A percentile compares a stretch with the other conserved stretches of the same genome.
Evolutionary conservation across 176 grass and related monocot species (phyloP).

Genomic region (Alloteropsis semialata): DNA sequence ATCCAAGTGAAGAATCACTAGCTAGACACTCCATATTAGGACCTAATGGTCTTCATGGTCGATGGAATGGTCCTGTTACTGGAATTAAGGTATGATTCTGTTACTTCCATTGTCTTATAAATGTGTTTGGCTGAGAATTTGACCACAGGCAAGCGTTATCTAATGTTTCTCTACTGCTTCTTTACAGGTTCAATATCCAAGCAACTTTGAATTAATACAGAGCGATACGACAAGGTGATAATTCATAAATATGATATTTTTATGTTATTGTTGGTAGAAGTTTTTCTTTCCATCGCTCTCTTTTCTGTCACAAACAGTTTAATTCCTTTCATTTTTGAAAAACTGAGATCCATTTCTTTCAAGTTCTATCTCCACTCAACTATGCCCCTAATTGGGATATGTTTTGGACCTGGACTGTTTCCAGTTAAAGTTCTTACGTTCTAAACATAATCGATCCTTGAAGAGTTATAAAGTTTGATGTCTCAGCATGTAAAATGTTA

Average conservation of each 20-base stretch:
- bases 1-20: constrained; percentile 95
- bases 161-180: constrained; percentile 39
- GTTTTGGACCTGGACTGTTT: constrained; percentile 1
- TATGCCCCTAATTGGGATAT: background rate
- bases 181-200: constrained; percentile 96
- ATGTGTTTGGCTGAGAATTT: constrained; percentile 20
- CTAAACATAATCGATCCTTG: background rate
- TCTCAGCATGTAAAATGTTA: background rate
- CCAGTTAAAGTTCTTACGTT: background rate
- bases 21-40: constrained; percentile 99
- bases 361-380: background rate
- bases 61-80: constrained; percentile 65
- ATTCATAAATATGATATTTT: constrained; percentile 9
- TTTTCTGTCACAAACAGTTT: background rate
- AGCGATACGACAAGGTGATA: constrained; percentile 66
- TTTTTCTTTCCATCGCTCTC: background rate
- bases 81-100: constrained; percentile 71
- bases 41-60: constrained; percentile 77
- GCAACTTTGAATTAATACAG: constrained; percentile 75
- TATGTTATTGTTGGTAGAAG: background rate
- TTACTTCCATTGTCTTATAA: constrained; percentile 23
- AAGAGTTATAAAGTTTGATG: background rate
- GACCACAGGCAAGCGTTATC: constrained; percentile 10
- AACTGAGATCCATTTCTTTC: background rate
- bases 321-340: background rate